Evolutionary conservation across 805 yeast species (phyloP).

Genomic region (Torulaspora franciscae): DNA sequence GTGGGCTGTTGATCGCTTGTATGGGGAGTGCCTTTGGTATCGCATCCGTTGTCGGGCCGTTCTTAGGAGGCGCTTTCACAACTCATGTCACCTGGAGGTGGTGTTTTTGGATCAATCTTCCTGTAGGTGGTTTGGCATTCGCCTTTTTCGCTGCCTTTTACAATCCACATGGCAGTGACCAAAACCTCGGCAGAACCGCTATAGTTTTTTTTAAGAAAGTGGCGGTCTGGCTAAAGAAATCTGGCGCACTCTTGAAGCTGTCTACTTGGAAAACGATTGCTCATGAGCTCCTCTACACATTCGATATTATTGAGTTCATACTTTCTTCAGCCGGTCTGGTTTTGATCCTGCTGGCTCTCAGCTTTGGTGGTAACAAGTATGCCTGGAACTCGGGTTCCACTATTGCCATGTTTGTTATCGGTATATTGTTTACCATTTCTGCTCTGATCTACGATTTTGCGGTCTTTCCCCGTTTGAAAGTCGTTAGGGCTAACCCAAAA

Average conservation of each 20-base stretch:
- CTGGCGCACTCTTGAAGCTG: background rate
- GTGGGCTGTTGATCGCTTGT: constrained; percentile 25
- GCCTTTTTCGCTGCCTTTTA: constrained; percentile 17
- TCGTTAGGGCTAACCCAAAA: constrained; percentile 8
- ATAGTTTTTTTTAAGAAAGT: background rate
- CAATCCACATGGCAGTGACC: constrained; percentile 15
- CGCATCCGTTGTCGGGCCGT: constrained; percentile 56
- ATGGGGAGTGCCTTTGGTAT: constrained; percentile 40
- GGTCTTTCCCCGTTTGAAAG: constrained; percentile 15
- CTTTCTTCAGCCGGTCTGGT: constrained; percentile 24
- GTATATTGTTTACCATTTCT: constrained; percentile 38
- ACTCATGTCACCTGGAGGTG: constrained; percentile 64
- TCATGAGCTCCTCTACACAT: constrained; percentile 13
- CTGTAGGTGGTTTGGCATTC: constrained; percentile 49
- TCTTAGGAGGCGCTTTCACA: constrained; percentile 63
- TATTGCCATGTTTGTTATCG: constrained; percentile 41
- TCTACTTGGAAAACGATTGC: constrained; percentile 7
- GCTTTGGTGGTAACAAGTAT: constrained; percentile 52
- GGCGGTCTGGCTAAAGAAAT: background rate
- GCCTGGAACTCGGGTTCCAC: constrained; percentile 48
- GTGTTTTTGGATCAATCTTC: constrained; percentile 69
- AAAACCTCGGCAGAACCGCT: background rate
- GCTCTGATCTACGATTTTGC: constrained; percentile 46
- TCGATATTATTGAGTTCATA: constrained; percentile 26
- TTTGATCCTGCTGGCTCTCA: constrained; percentile 22